Base-by-base conservation (phyloP, 2,329 filamentous ascomycete genomes). In the Cytospora schulzeri region DNA sequence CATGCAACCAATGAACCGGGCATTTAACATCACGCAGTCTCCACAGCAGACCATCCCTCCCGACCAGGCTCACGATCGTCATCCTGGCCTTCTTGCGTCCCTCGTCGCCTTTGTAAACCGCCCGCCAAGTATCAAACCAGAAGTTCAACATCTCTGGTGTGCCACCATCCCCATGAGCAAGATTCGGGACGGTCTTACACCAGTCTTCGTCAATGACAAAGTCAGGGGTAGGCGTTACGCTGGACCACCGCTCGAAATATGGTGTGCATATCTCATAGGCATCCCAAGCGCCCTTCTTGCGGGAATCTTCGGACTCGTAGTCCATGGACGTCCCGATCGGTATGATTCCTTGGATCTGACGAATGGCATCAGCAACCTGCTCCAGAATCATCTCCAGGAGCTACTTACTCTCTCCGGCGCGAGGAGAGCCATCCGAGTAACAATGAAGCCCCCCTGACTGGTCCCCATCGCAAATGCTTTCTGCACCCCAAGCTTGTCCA, bases 311-410 rank as follows among this genome's bases (percentile, higher is more conserved):
- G 5, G 82, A 83, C 74, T 85, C 83, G 69, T 75, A 79, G 71
- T 85, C 83, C 80, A 85, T 82, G 0, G 81, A 83, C 3, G 80
- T 83, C n/a, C 81, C 82, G 6, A 85, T 73, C 3, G 77, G 76
- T n/a, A 85, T 68, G 1, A 84, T 69, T 17, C 83, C 83, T 17
- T 77, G 71, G 35, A 85, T 81, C 80, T 82, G 65, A 33, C 6
- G 55, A 14, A 4, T 14, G 57, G 4, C 3, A 7, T 35, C 11
- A 15, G 9, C 9, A n/a, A 26, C 0, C 48, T 22, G 4, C 19
- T 24, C 4, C 11, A 17, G 14, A 2, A 35, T 2, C 5, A 2
- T 17, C 4, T 41, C 5, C 8, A 17, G 1, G 24, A 31, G 3
- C 15, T 29, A 26, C 56, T 68, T 74, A 81, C 81, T 73, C 75